These are phyloP conservation scores for Oidiodendron maius DNA, from an alignment of 495 filamentous ascomycete genomes.

Conservation along the genomic window DNA sequence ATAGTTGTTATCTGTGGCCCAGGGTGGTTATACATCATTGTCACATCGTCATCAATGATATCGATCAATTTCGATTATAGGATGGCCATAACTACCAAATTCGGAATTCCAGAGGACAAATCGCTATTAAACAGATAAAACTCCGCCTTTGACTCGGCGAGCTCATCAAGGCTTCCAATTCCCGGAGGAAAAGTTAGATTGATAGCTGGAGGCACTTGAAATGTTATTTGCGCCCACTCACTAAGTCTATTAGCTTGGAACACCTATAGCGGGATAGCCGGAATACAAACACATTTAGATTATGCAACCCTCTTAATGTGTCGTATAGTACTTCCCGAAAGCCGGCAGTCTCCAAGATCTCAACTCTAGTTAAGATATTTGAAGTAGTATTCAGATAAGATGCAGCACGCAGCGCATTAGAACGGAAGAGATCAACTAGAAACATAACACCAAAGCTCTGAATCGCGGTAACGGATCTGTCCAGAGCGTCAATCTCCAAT, in stretches of 20 bases:
- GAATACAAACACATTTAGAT: conserved; percentile 21
- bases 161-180: conserved; percentile 8
- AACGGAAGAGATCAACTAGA: conserved; percentile 25
- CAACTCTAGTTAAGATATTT: conserved; percentile 5
- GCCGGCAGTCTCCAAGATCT: conserved; percentile 5
- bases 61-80: conserved; percentile 25
- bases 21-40: conserved; percentile 28
- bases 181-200: neutral
- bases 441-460: conserved; percentile 32
- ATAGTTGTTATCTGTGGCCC: conserved; percentile 21
- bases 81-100: conserved; percentile 18
- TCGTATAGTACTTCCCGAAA: conserved; percentile 16
- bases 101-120: conserved; percentile 10
- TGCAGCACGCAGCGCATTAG: conserved; percentile 25
- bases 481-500: conserved; percentile 14
- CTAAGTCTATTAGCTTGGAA: conserved; percentile 11
- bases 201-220: conserved; percentile 13
- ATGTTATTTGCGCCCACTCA: conserved; percentile 24
- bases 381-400: conserved; percentile 29
- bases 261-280: neutral
- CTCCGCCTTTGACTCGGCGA: conserved; percentile 18
- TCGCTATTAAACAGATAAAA: conserved; percentile 19
- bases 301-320: conserved; percentile 17
- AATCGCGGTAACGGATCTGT: conserved; percentile 22
- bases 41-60: conserved; percentile 26